A percentile compares a stretch with the other conserved stretches of the same genome.
These are phyloP conservation scores for Perkinsus olseni DNA, from an alignment of 169 alveolate genomes.

Conservation along the genomic window DNA sequence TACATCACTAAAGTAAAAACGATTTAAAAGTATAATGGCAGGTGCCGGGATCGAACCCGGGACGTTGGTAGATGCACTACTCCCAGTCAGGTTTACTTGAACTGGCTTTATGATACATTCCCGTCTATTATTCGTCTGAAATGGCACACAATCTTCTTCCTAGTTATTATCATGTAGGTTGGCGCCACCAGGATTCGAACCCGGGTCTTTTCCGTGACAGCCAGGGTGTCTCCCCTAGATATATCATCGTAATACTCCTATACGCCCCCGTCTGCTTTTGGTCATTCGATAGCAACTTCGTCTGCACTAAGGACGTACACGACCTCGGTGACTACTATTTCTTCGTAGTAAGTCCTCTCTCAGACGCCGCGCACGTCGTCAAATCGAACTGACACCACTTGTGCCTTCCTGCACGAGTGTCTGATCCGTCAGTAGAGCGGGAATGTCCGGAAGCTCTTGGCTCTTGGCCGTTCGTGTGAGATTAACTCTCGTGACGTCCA, in stretches of 20 bases:
- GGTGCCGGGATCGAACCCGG: too few species aligned
- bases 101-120: background rate
- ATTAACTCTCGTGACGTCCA: too few species aligned
- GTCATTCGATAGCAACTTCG: background rate
- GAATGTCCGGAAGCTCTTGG: too few species aligned
- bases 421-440: too few species aligned
- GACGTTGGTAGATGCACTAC: too few species aligned
- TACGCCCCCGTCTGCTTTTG: background rate
- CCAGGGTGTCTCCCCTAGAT: background rate
- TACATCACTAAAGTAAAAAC: background rate
- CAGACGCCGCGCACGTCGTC: too few species aligned
- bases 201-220: background rate
- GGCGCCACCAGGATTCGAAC: background rate
- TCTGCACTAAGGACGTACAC: background rate
- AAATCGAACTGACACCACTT: too few species aligned
- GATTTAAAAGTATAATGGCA: too few species aligned
- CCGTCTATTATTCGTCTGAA: background rate
- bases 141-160: background rate
- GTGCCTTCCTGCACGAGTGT: too few species aligned
- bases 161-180: background rate
- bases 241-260: background rate
- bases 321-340: background rate
- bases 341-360: background rate
- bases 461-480: too few species aligned
- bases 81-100: background rate